Percentiles rank a stretch among this genome's conserved stretches.
Conservation (phyloP, 2,329 filamentous ascomycete genomes). For the Scedosporium dehoogii region DNA sequence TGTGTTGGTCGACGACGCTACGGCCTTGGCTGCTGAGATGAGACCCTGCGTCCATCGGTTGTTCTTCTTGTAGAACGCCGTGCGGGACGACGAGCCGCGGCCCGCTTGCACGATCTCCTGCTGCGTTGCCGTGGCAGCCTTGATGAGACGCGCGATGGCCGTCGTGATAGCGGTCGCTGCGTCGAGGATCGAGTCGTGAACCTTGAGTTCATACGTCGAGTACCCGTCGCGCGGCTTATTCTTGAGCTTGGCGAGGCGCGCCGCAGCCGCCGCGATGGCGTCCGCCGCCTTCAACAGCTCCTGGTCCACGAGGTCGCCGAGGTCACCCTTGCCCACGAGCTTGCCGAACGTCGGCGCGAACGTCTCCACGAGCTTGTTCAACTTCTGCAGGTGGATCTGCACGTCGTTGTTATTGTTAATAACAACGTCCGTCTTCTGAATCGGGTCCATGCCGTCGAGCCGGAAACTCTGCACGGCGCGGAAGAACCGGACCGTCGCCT, state of each 20-base stretch:
- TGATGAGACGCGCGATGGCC: constrained; percentile 89
- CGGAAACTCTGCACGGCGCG: constrained; percentile 88
- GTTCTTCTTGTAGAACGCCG: constrained; percentile 99
- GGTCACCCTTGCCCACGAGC: constrained; percentile 70
- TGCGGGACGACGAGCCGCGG: constrained; percentile 73
- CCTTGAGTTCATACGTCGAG: constrained; percentile 91
- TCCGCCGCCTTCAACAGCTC: constrained; percentile 91
- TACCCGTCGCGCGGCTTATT: constrained; percentile 95
- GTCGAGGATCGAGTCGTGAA: constrained; percentile 90
- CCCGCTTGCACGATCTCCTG: constrained; percentile 95
- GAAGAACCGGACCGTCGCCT: constrained; percentile 89
- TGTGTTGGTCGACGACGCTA: constrained; percentile 85
- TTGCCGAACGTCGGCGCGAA: constrained; percentile 84
- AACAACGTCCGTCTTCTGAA: constrained; percentile 93
- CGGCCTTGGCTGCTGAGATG: constrained; percentile 93
- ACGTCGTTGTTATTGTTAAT: constrained; percentile 97
- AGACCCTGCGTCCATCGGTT: constrained; percentile 98
- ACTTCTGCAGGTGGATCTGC: constrained; percentile 82
- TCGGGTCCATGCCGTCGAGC: constrained; percentile 76
- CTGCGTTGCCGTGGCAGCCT: constrained; percentile 85
- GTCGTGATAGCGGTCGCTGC: constrained; percentile 88
- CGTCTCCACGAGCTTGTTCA: constrained; percentile 86
- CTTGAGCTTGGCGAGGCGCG: constrained; percentile 80
- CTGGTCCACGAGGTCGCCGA: constrained; percentile 85
- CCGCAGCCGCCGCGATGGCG: constrained; percentile 85